Percentiles rank a stretch among this genome's conserved stretches.
These are phyloP conservation scores for Trichoderma sp. DNA, from an alignment of 2,329 filamentous ascomycete species.

Conservation along the genomic window DNA sequence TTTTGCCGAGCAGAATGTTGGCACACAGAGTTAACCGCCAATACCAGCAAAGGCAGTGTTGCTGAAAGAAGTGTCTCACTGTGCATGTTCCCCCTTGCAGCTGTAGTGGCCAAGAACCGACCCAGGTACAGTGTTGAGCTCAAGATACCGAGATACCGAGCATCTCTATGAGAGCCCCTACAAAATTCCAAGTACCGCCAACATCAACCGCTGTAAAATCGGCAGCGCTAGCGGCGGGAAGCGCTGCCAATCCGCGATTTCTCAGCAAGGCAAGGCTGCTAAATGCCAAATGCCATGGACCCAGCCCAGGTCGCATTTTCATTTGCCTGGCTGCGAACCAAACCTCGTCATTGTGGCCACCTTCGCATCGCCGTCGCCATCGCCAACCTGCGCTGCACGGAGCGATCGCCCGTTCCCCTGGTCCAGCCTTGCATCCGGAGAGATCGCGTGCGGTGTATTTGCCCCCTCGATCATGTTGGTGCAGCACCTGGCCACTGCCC, in stretches of 20 bases:
- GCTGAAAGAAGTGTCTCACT: conserved; percentile 11
- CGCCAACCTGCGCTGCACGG: conserved; percentile 5
- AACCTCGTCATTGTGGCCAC: conserved; percentile 12
- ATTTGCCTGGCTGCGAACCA: conserved; percentile 5
- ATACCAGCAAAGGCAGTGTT: not conserved
- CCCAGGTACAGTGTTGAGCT: not conserved
- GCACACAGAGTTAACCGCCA: not conserved
- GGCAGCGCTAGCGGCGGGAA: conserved; percentile 8
- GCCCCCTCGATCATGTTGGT: conserved; percentile 48
- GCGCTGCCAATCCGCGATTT: conserved; percentile 15
- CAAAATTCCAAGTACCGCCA: not conserved
- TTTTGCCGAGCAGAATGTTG: not conserved
- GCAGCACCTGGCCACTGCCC: conserved; percentile 42
- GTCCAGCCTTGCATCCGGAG: conserved; percentile 40
- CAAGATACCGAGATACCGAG: not conserved
- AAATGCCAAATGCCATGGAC: not conserved
- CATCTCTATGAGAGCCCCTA: not conserved
- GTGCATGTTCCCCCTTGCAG: not conserved
- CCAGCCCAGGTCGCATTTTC: not conserved
- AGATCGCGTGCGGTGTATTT: conserved; percentile 22
- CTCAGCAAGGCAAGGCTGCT: conserved; percentile 8
- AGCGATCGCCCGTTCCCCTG: conserved; percentile 15
- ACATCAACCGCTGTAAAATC: not conserved
- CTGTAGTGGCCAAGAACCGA: not conserved
- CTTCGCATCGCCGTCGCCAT: conserved; percentile 31